Conservation (phyloP, 2,329 filamentous ascomycete genomes). For the Pseudogymnoascus sp. region DNA sequence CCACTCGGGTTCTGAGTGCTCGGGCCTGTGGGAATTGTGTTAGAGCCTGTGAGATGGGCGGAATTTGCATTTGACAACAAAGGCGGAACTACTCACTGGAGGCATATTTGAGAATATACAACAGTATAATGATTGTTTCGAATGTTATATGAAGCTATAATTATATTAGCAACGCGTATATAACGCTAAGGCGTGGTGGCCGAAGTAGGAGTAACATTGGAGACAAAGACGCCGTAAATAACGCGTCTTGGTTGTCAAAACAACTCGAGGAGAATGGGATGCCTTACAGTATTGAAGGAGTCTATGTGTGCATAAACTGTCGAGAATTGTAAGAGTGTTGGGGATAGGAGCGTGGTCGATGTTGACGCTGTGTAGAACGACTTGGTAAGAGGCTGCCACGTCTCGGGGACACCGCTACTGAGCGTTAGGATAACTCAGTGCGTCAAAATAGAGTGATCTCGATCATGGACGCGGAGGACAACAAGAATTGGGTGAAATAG, state of each 20-base stretch:
- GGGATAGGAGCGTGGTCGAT: slow-evolving; percentile 3
- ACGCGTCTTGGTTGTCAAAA: slow-evolving; percentile 4
- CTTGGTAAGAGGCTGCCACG: slow-evolving; percentile 8
- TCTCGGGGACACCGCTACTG: slow-evolving; percentile 5
- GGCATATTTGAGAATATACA: slow-evolving; percentile 36
- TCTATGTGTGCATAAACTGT: slow-evolving; percentile 9
- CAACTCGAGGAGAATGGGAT: not conserved
- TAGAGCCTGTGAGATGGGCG: not conserved
- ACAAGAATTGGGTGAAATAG: slow-evolving; percentile 17
- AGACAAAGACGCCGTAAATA: not conserved
- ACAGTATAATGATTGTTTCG: slow-evolving; percentile 26
- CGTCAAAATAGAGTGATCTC: slow-evolving; percentile 2
- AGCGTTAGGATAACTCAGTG: slow-evolving; percentile 8
- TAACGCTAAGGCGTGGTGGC: slow-evolving; percentile 12
- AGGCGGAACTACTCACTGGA: slow-evolving; percentile 39
- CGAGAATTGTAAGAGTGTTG: slow-evolving; percentile 2
- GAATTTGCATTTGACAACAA: slow-evolving; percentile 10
- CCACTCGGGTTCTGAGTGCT: slow-evolving; percentile 62
- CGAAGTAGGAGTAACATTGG: not conserved
- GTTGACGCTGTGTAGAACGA: slow-evolving; percentile 1
- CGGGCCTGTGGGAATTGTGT: slow-evolving; percentile 38
- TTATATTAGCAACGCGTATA: slow-evolving; percentile 18
- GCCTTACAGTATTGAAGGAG: slow-evolving; percentile 8
- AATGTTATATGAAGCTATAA: slow-evolving; percentile 19
- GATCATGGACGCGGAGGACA: slow-evolving; percentile 9